A percentile compares a stretch with the other conserved stretches of the same genome.
Conservation (phyloP, 73 alveolate species). For the Symbiodinium pilosum region DNA sequence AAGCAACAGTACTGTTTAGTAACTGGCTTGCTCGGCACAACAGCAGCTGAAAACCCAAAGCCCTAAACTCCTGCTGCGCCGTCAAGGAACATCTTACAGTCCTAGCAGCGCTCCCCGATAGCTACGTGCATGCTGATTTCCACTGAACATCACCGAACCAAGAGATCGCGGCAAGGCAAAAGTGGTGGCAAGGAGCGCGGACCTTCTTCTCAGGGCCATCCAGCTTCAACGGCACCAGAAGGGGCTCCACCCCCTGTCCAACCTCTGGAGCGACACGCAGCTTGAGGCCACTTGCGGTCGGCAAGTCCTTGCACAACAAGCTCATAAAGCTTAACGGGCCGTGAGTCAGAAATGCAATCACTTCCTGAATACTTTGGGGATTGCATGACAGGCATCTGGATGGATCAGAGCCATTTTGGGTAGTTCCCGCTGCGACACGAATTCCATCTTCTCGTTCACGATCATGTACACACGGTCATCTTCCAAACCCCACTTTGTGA, state of each 20-base stretch:
- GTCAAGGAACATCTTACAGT: too few species aligned
- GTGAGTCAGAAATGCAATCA: too few species aligned
- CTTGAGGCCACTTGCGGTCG: conserved; percentile 33
- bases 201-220: conserved; percentile 32
- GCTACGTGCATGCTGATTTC: too few species aligned
- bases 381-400: conserved; percentile 7
- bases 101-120: too few species aligned
- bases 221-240: neutral
- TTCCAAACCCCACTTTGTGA: neutral
- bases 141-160: neutral
- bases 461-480: conserved; percentile 47
- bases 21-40: too few species aligned
- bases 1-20: too few species aligned
- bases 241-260: conserved; percentile 16
- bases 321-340: too few species aligned
- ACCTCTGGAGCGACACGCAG: conserved; percentile 52
- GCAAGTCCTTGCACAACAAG: conserved; percentile 54
- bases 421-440: conserved; percentile 42
- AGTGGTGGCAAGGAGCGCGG: neutral
- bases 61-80: too few species aligned
- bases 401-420: conserved; percentile 83
- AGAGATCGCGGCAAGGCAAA: neutral
- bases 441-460: conserved; percentile 47
- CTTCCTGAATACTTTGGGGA: neutral
- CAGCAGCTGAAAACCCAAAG: too few species aligned